Base-by-base conservation (phyloP, 163 green algal species). In the Volvox carteri region DNA sequence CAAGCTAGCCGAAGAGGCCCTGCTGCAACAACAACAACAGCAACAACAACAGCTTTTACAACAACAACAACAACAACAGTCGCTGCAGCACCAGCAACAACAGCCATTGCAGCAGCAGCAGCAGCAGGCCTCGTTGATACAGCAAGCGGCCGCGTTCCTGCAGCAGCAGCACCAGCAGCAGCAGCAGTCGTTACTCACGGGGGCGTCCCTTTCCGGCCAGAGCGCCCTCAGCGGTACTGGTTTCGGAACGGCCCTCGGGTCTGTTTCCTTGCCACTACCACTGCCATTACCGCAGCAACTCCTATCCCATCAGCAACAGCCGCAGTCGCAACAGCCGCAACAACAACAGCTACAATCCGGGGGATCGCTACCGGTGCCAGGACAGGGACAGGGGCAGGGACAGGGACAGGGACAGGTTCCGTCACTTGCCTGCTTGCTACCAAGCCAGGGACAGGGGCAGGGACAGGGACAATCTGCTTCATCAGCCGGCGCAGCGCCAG, bases 231-330 rank as follows among this genome's bases (percentile, higher is more conserved):
- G 7, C 58, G 16, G 54, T 65, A 23, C 19, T 23, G 28, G 54
- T 23, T 23, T 65, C 5, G 54, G 54, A 23, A 12, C 16, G 16
- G 21, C 11, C 25, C 62, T 21, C 35, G 62, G 62, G 62, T n/a
- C n/a, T n/a, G 62, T 23, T 23, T 4, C 62, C n/a, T 28, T 73
- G 35, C n/a, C 62, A 28, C 37, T 52, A 39, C 68, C 37, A 14
- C 37, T 52, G 37, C 68, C 33, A 23, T 23, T 52, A 50, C 68
- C 33, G 33, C 68, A 77, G 7, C 68, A 77, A 35, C 68, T n/a
- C n/a, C n/a, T n/a, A n/a, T n/a, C n/a, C n/a, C n/a, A n/a, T n/a
- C 68, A 77, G 7, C 68, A 77, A 35, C 68, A 77, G 33, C 68
- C 35, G 62, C 62, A 77, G 72, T 23, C 18, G 11, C 72, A 79